These are phyloP conservation scores for Glycine soja DNA, from an alignment of 306 rosid genomes.

Conservation along the genomic window DNA sequence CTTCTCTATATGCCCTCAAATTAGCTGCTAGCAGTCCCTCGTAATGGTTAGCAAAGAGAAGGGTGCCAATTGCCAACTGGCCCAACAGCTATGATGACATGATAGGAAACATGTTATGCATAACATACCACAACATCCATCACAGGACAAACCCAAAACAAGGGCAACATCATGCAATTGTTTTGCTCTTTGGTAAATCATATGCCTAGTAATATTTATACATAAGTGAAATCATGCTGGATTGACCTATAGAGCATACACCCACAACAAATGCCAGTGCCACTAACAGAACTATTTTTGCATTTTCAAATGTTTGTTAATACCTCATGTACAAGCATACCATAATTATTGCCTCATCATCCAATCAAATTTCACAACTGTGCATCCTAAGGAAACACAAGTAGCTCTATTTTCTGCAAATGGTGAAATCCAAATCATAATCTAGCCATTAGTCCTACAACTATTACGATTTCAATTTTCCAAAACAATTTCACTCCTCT, in stretches of 20 bases:
- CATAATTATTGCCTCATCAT: neutral
- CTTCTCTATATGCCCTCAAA: no score
- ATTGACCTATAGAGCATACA: no score
- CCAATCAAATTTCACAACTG: slow-evolving; percentile 7
- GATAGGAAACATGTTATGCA: neutral
- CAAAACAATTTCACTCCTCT: neutral
- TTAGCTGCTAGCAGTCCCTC: no score
- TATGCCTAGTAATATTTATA: neutral
- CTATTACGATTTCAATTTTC: slow-evolving; percentile 4
- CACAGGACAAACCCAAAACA: neutral
- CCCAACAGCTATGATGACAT: no score
- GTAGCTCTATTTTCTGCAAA: slow-evolving; percentile 17
- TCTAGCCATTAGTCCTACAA: slow-evolving; percentile 10
- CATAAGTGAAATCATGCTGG: no score
- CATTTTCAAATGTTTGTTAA: neutral
- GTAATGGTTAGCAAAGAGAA: no score
- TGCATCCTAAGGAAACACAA: slow-evolving; percentile 20
- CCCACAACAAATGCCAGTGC: no score
- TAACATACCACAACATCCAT: neutral
- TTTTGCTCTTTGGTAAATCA: neutral
- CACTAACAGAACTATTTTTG: neutral
- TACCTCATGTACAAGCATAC: neutral
- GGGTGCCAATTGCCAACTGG: no score
- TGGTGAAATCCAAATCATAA: slow-evolving; percentile 21
- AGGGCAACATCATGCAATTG: neutral